Percentiles rank a stretch among this genome's conserved stretches.
phyloP scores from a whole-genome alignment of 345 rosid genomes.

The Dovyalis caffra region DNA sequence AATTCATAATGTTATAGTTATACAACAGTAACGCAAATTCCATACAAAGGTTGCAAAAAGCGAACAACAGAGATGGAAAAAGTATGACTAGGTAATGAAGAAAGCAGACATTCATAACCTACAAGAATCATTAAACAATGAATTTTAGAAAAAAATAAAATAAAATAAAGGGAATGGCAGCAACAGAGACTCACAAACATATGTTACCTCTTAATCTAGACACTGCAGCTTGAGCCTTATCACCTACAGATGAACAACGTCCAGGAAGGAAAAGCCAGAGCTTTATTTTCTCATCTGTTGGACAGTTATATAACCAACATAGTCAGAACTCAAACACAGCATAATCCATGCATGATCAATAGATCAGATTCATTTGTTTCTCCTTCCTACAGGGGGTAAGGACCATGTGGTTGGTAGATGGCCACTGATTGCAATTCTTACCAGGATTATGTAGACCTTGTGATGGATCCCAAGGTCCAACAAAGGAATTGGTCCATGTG shows the following conservation, averaged over 20 bases:
- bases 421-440: slow-evolving; percentile 30
- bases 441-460: slow-evolving; percentile 99
- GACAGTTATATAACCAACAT: slow-evolving; percentile 7
- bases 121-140: neutral
- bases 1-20: slow-evolving; percentile 2
- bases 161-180: neutral
- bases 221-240: slow-evolving; percentile 76
- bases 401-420: neutral
- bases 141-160: neutral
- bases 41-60: neutral
- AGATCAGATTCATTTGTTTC: neutral
- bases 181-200: neutral
- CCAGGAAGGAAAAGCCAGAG: slow-evolving; percentile 99
- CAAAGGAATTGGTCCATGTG: slow-evolving; percentile 98
- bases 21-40: slow-evolving; percentile 7
- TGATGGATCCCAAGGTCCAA: slow-evolving; percentile 99
- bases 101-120: neutral
- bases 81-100: neutral
- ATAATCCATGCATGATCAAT: neutral
- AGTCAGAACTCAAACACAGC: neutral
- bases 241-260: slow-evolving; percentile 60
- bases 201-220: slow-evolving; percentile 80
- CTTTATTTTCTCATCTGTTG: slow-evolving; percentile 91
- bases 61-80: neutral
- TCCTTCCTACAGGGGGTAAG: neutral